Base-by-base conservation (phyloP, 176 grass and related monocot genomes). In the Juncus effusus region DNA sequence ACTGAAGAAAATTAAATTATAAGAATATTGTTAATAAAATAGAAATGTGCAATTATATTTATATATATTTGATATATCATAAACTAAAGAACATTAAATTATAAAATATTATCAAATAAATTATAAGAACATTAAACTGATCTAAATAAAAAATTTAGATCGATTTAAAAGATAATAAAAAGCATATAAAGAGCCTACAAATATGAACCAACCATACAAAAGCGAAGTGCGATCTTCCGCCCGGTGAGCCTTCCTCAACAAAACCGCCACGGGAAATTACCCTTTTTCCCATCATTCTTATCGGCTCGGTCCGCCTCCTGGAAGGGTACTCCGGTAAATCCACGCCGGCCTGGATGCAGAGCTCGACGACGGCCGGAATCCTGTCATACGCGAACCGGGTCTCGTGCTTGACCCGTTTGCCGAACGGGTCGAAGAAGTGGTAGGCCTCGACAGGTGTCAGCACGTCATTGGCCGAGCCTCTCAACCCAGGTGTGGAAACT, bases 391-490 rank as follows among this genome's bases (percentile, higher is more conserved):
- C 59, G 69, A 97, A 97, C 36, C 85, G 79, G 38, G 93, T 92
- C 56, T 91, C 88, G n/a, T 97, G 93, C 82, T 81, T 92, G 67
- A 97, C 79, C 59, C 85, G 84, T 61, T 62, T 68, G 6, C 93
- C 93, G 83, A 92, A 97, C 61, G 88, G 93, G 62, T 92, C 88
- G 65, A 89, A 97, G 38, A 86, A 77, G 74, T 92, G 88, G 75
- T 97, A 97, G 61, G 88, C 91, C 67, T 97, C 93, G 0, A 97
- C 79, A 0, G 88, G 93, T 68, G 88, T 77, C 63, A 97, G 81
- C 37, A 92, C 16, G 16, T 97, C 93, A 58, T 92, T 86, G 44
- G 79, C 79, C n/a, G 85, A 84, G 49, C 93, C 93, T 70, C 66
- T 77, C 52, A 86, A n/a, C 77, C 93, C 93, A 97, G 67, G 74